These are phyloP conservation scores for Quercus parvula DNA, from an alignment of 306 rosid species.

Conservation along the genomic window DNA sequence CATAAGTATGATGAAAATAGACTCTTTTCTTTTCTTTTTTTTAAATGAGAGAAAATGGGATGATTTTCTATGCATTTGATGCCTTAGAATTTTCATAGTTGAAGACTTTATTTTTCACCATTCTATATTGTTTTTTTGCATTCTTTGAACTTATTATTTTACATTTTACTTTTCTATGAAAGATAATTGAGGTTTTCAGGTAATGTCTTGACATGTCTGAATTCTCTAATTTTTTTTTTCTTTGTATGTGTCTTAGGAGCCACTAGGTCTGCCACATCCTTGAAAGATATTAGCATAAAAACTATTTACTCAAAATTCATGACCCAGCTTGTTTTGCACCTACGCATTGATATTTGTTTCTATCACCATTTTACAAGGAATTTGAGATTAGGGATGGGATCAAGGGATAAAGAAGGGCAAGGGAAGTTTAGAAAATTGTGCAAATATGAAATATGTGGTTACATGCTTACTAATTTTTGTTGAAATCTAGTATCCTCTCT, in stretches of 20 bases:
- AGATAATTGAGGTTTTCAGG: no score
- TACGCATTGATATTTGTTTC: not conserved
- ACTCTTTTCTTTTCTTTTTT: no score
- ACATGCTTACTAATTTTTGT: not conserved
- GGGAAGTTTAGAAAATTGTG: not conserved
- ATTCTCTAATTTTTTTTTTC: not conserved
- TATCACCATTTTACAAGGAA: not conserved
- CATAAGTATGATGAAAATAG: no score
- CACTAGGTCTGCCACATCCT: conserved; percentile 54
- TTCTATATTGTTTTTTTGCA: no score
- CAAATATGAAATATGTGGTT: not conserved
- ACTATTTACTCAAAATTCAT: conserved; percentile 57
- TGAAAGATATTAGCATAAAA: conserved; percentile 78
- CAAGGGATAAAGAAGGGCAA: no score
- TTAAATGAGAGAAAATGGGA: no score
- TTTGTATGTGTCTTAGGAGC: conserved; percentile 76
- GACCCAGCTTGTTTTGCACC: conserved; percentile 6
- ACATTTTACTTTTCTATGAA: no score
- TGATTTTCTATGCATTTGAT: no score
- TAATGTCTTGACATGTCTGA: no score
- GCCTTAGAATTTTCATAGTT: no score
- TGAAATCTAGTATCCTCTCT: not conserved
- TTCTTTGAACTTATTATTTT: no score
- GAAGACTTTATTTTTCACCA: no score
- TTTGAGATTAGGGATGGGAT: not conserved